Base-by-base conservation (phyloP, 2,329 filamentous ascomycete species). In the Cladosporium colombiae region DNA sequence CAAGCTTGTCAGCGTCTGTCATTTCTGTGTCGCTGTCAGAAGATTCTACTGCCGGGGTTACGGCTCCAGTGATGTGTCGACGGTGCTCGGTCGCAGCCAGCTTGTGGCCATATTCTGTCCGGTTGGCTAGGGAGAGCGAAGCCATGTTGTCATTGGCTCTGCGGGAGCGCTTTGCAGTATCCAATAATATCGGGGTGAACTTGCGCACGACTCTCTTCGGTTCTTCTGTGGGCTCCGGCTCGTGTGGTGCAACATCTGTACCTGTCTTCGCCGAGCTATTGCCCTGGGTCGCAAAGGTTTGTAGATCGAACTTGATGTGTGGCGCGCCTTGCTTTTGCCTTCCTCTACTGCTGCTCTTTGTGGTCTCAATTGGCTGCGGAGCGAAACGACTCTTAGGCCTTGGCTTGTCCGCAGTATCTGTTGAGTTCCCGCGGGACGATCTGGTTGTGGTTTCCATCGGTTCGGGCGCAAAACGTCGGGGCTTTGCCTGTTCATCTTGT, bases 181-280 rank as follows among this genome's bases (percentile, higher is more conserved):
- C 92, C 68, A 96, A 89, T 64, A 96, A 82, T 73, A 94, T 89
- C 14, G 92, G 92, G 33, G 89, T 85, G 76, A 96, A 96, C 67
- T 78, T 84, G 50, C 83, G 80, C 4, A 74, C 68, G 13, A 74
- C 64, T 49, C 67, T 74, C 64, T 74, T 74, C 55, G 69, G 55
- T 31, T 58, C 58, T 33, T 60, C n/a, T n/a, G 50, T 29, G 25
- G 50, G 27, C 27, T 31, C 52, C 29, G 56, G 3, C 37, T 56
- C 44, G 21, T 64, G 52, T 27, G 62, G 62, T 50, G 62, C 62
- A 16, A 64, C 52, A 23, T 64, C 35, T 29, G 27, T 53, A 25
- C 44, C 62, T 29, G 6, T 6, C 55, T 18, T 60, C 5, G 46
- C 1, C 21, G 46, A 37, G 31, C 60, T 62, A 11, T 62, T 62